Evolutionary conservation across 768 basidiomycete genomes (phyloP), one percentile per base, ranked within the genome.

Genomic region (Lenzites betulinus): DNA sequence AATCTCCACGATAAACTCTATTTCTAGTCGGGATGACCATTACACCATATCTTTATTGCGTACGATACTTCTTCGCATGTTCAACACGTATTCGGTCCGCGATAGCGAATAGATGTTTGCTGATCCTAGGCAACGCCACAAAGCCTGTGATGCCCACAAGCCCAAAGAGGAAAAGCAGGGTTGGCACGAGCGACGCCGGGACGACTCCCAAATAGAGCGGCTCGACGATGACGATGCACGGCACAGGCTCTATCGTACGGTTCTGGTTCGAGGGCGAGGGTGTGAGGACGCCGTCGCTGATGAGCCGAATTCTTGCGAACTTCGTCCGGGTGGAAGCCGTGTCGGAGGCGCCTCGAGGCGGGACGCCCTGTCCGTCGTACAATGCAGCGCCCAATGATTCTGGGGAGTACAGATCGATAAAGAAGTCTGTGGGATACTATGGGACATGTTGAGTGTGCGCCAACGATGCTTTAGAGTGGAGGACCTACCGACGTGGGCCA

Each of bases 171-270:
- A 73, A 63, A 26, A 51, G 56, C 8, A 75, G 25, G 12, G 73
- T 74, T 20, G 77, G 76, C 0, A 75, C 20, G n/a, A 87, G 69
- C 0, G 85, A 81, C 18, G 77, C 76, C 9, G 88, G 88, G 28
- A 90, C 69, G 23, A 86, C 70, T 16, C 84, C 85, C n/a, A 84
- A 66, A 55, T 82, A 77, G 1, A 85, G 71, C 26, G 85, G 89
- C 65, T 90, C 89, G 44, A 90, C 68, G 20, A 76, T 71, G 16
- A 89, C 64, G 56, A 78, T 70, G 63, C 89, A 77, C 3, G 86
- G 77, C 6, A 89, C 78, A 0, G 69, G 74, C 15, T 67, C 51
- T 12, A 44, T 16, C 1, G 39, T 28, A 9, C 51, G 39, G 12
- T 49, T 16, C 18, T 6, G 13, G n/a, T 36, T 47, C 1, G 16